Conservation (phyloP, 2,329 filamentous ascomycete genomes). For the Aspergillus oerlinghausenensis region DNA sequence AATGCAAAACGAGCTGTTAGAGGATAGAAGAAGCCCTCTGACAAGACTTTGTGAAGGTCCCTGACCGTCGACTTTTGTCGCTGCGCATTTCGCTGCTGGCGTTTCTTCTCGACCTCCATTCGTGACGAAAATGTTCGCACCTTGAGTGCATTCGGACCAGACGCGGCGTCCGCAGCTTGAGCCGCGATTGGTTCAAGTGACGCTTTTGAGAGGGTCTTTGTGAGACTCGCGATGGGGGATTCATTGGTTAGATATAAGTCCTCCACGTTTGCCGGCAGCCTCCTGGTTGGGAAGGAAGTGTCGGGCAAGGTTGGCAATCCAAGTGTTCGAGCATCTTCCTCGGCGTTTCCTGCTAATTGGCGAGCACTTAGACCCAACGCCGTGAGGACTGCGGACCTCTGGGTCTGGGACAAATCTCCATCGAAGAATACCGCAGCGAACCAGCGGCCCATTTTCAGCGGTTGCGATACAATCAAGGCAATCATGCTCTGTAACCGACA, state of each 20-base stretch:
- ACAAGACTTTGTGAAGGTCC: constrained; percentile 70
- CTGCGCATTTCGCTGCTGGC: constrained; percentile 37
- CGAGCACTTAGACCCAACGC: constrained; percentile 76
- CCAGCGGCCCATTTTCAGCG: constrained; percentile 74
- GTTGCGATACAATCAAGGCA: constrained; percentile 71
- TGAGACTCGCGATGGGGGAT: constrained; percentile 63
- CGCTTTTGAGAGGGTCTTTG: constrained; percentile 61
- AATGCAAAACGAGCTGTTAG: constrained; percentile 76
- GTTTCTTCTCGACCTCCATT: constrained; percentile 59
- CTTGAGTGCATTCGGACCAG: constrained; percentile 80
- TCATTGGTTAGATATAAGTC: constrained; percentile 56
- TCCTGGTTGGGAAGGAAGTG: constrained; percentile 71
- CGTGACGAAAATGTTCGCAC: constrained; percentile 82
- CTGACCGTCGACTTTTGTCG: constrained; percentile 64
- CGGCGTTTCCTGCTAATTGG: constrained; percentile 74
- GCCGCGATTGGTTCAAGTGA: constrained; percentile 81
- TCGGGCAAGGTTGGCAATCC: constrained; percentile 31
- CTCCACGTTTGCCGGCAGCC: constrained; percentile 69
- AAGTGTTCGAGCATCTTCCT: constrained; percentile 44
- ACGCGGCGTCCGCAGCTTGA: constrained; percentile 70
- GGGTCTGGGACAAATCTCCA: constrained; percentile 83
- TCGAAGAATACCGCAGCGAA: constrained; percentile 82
- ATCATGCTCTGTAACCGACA: constrained; percentile 76
- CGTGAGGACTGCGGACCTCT: constrained; percentile 76
- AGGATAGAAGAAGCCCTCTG: constrained; percentile 78